These are phyloP conservation scores for Caryopteris hybrid DNA, from an alignment of 305 asterid genomes.

Conservation along the genomic window DNA sequence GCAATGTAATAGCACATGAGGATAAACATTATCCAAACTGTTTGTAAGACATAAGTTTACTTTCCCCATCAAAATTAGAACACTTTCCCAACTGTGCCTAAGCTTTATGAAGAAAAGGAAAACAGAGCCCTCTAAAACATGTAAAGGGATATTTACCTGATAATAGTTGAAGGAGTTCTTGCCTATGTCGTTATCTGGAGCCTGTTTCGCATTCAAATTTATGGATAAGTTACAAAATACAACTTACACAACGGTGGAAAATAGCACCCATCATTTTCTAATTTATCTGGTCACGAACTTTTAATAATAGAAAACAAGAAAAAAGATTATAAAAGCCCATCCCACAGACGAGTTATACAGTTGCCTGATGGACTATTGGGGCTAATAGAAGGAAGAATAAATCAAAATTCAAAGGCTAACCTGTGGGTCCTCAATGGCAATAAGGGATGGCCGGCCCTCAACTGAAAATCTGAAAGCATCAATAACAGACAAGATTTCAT, in stretches of 20 bases:
- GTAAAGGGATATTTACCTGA: slow-evolving; percentile 43
- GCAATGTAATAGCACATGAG: not conserved
- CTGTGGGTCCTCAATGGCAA: slow-evolving; percentile 96
- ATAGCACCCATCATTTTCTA: not conserved
- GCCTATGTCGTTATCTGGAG: slow-evolving; percentile 89
- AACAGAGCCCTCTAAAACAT: not conserved
- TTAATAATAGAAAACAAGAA: not conserved
- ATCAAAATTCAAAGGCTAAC: slow-evolving; percentile 28
- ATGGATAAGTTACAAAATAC: slow-evolving; percentile 7
- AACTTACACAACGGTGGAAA: not conserved
- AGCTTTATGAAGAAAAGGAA: slow-evolving; percentile 2
- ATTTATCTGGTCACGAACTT: not conserved
- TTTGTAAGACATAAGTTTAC: not conserved
- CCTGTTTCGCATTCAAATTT: slow-evolving; percentile 41
- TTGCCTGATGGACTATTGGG: not conserved
- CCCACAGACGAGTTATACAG: not conserved
- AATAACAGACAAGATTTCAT: not conserved
- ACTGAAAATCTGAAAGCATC: slow-evolving; percentile 55
- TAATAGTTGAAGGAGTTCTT: slow-evolving; percentile 88
- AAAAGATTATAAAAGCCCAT: not conserved
- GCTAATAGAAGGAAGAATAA: not conserved
- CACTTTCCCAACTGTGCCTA: not conserved
- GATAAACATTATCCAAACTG: not conserved
- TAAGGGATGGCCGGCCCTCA: slow-evolving; percentile 54
- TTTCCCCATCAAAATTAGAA: not conserved